phyloP scores from a whole-genome alignment of 2,329 filamentous ascomycete genomes.

The Pleoardoris graminearum region DNA sequence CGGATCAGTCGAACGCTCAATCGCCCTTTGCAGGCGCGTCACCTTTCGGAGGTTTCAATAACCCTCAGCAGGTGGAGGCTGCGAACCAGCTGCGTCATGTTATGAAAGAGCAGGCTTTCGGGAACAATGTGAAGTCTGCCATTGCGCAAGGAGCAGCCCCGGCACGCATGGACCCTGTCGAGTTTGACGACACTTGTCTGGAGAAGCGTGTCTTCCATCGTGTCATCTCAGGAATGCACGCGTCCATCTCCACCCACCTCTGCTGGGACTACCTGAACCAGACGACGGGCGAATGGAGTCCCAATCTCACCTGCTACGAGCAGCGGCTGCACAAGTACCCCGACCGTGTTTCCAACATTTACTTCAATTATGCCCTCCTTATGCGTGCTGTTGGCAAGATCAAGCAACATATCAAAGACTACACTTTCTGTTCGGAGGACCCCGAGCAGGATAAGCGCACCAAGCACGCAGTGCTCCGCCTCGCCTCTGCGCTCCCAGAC shows the following conservation, averaged over 20 bases:
- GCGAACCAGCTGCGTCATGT: conserved; percentile 64
- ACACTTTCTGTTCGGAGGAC: conserved; percentile 93
- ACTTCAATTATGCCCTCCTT: conserved; percentile 98
- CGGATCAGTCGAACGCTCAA: conserved; percentile 40
- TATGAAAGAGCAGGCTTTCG: conserved; percentile 62
- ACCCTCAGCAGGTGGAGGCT: conserved; percentile 55
- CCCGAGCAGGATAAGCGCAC: conserved; percentile 75
- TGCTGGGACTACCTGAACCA: conserved; percentile 97
- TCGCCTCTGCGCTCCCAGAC: conserved; percentile 71
- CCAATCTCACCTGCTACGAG: conserved; percentile 88
- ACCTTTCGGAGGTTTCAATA: conserved; percentile 49
- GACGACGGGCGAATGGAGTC: conserved; percentile 88
- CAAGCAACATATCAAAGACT: conserved; percentile 75
- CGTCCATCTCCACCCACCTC: conserved; percentile 92
- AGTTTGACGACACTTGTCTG: conserved; percentile 87
- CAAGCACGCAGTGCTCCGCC: conserved; percentile 76
- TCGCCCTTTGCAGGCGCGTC: conserved; percentile 44
- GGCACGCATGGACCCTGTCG: conserved; percentile 66
- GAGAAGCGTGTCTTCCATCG: conserved; percentile 99
- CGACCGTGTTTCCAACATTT: conserved; percentile 93
- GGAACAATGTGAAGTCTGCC: conserved; percentile 63
- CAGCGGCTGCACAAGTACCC: conserved; percentile 80
- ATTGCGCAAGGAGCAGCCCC: conserved; percentile 56
- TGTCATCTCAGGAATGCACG: conserved; percentile 95
- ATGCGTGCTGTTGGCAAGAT: conserved; percentile 90